phyloP scores from a whole-genome alignment of 1,284 basidiomycete species.

The Coniferiporia weirii region DNA sequence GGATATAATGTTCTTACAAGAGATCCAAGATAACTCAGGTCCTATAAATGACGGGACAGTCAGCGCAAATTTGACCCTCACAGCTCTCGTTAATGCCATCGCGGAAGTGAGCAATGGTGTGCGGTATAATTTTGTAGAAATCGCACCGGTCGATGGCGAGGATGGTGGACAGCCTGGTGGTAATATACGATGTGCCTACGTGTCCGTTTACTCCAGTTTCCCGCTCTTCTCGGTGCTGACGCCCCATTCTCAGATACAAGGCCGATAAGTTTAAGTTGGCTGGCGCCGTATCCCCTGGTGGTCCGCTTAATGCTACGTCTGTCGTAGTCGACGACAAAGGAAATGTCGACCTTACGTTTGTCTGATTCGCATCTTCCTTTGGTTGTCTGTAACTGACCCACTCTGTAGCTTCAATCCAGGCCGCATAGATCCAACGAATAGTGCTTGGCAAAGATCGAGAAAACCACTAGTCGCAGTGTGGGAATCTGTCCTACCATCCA shows the following conservation, averaged over 20 bases:
- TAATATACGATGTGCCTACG: conserved; percentile 57
- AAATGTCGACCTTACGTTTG: conserved; percentile 42
- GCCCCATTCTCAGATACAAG: conserved; percentile 37
- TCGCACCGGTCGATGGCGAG: conserved; percentile 47
- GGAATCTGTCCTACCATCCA: conserved; percentile 33
- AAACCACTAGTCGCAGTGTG: conserved; percentile 61
- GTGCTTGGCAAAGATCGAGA: conserved; percentile 53
- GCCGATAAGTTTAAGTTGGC: conserved; percentile 45
- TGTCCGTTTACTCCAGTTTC: conserved; percentile 30
- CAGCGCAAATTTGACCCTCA: conserved; percentile 49
- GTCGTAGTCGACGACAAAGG: conserved; percentile 33
- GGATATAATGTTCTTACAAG: conserved; percentile 60
- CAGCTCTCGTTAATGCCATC: conserved; percentile 47
- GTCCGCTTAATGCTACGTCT: conserved; percentile 41
- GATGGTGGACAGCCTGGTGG: conserved; percentile 62
- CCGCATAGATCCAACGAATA: conserved; percentile 52
- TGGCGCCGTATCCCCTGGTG: conserved; percentile 41
- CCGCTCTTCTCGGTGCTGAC: too few species aligned
- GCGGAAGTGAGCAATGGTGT: conserved; percentile 26
- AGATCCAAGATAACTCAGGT: conserved; percentile 62
- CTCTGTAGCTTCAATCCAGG: conserved; percentile 55
- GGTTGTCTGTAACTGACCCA: neutral
- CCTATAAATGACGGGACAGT: conserved; percentile 50
- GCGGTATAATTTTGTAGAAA: conserved; percentile 44
- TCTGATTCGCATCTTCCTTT: conserved; percentile 1